Evolutionary conservation across 2,329 filamentous ascomycete genomes (phyloP), one percentile per base, ranked within the genome.

Genomic region (Decorospora gaudefroyi): DNA sequence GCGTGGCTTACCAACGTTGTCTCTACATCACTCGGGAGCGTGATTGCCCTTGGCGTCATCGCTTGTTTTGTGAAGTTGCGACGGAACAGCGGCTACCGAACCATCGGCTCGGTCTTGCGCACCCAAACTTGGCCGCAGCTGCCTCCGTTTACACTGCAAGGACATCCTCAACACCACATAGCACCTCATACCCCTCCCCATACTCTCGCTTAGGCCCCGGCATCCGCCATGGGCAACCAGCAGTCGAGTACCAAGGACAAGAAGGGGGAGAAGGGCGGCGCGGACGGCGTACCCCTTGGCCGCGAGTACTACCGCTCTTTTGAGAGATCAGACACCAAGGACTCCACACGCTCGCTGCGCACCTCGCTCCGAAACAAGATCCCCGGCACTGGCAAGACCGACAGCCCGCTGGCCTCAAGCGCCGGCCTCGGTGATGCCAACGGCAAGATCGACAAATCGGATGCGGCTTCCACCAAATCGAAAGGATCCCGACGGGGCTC

Each of bases 261-360:
- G 46, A 72, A 70, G 46, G 72, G 74, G 46, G 61, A 68, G 18
- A 73, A 73, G 44, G 76, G 75, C 28, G 68, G 70, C 37, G 68
- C 72, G 46, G 74, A 74, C 45, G 75, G 74, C 53, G 83, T 87
- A 25, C 77, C 81, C 49, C 76, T 96, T 46, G 86, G 90, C 70
- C 88, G 89, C 19, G 68, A 71, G 42, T 65, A 68, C 53, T 95
- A 93, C 71, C 92, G 91, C 18, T 96, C 92, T 18, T 92, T 97
- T 69, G 88, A 86, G 74, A 87, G 87, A 68, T 90, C 90, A 43
- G 92, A 97, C 68, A 97, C 92, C 18, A 92, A 91, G 69, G 91
- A 96, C 56, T 96, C 90, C 5, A 83, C 87, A 21, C 87, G 90
- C 55, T 96, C 91, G 4, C 85, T 96, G 70, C 84, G 88, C 57